A percentile compares a stretch with the other conserved stretches of the same genome.
Evolutionary conservation across 208 protist genomes (phyloP).

Genomic region (Trypanosoma congolense): DNA sequence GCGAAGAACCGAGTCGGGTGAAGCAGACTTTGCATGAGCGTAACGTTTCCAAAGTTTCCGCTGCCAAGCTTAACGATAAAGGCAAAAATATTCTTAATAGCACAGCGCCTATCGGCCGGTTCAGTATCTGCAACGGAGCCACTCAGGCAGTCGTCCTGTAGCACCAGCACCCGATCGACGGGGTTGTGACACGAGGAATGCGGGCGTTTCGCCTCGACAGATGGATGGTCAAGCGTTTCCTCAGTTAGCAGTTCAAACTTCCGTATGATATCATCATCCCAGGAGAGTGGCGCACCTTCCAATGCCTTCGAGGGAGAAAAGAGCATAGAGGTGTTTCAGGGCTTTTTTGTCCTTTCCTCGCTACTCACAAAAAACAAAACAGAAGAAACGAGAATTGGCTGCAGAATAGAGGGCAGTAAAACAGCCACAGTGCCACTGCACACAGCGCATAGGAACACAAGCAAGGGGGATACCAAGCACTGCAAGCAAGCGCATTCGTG

Average conservation of each 20-base stretch:
- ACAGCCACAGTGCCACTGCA: background rate
- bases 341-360: too few species aligned
- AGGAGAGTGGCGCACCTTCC: constrained; percentile 5
- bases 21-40: constrained; percentile 14
- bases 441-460: background rate
- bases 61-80: constrained; percentile 8
- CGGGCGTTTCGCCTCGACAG: too few species aligned
- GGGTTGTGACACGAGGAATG: background rate
- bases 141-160: background rate
- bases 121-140: too few species aligned
- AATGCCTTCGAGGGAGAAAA: background rate
- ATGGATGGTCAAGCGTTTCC: too few species aligned
- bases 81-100: constrained; percentile 2
- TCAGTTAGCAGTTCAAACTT: background rate
- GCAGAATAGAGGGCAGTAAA: constrained; percentile 2
- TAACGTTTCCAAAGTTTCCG: constrained; percentile 19
- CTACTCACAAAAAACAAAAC: constrained; percentile 5
- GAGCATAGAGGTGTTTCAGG: background rate
- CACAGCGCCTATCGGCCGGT: background rate
- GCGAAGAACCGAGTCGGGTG: constrained; percentile 23
- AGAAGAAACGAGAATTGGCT: background rate
- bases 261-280: constrained; percentile 7
- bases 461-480: too few species aligned
- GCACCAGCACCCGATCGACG: constrained; percentile 7
- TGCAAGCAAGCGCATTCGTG: too few species aligned